Evolutionary conservation across 2,329 filamentous ascomycete genomes (phyloP), one percentile per base, ranked within the genome.

Genomic region (Ophioceras dolichostomum): DNA sequence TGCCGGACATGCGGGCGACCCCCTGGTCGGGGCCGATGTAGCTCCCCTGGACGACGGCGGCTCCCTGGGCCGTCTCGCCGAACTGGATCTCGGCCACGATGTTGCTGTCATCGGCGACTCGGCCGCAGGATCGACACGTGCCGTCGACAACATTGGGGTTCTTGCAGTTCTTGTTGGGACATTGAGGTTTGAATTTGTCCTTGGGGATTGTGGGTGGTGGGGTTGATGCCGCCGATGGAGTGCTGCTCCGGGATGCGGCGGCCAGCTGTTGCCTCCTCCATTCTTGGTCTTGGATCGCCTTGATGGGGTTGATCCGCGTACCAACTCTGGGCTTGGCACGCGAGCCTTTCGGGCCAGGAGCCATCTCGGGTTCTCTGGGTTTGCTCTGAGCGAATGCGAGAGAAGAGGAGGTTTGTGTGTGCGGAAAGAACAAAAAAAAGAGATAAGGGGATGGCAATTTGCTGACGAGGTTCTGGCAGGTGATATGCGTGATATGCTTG

Each of bases 31-130:
- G 83, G 38, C 78, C 81, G 42, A 98, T 77, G 53, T 81, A 93
- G 44, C 80, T 88, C 55, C 91, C 91, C 56, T 95, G 86, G 14
- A 95, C 86, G 36, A 93, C 74, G 37, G 89, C 88, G 34, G 84
- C 86, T 50, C 91, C 91, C 24, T 76, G 79, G 0, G 84, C 76
- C 20, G 77, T 82, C 63, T 98, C 89, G 45, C 87, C 87, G 52
- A 96, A 98, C 17, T 80, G 80, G 43, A 96, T 76, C 57, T 98
- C 91, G 34, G 86, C 76, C 41, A 95, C 88, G 44, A 96, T 94
- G 52, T 93, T 87, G 54, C 77, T 79, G 53, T 93, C 83, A 48
- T 83, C 80, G 39, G 89, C 75, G 46, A 94, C 76, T 42, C 76
- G 79, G 69, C 87, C 89, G 58, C 91, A 96, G 33, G 76, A 81